Evolutionary conservation across 1,139 yeast species (phyloP).

Genomic region (Spencermartinsiella ligniputridi): DNA sequence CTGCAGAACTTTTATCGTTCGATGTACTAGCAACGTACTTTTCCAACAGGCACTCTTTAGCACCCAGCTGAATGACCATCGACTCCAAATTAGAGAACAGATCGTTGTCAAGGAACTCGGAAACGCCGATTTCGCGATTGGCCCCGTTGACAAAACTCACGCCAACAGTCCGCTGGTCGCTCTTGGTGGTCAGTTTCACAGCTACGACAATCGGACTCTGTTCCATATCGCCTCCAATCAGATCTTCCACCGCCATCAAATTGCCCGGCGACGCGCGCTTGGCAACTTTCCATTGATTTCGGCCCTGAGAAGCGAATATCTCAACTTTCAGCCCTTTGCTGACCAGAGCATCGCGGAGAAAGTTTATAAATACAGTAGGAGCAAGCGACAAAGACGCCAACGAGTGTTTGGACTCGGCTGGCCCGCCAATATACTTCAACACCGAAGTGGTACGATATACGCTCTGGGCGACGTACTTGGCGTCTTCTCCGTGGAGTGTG

Average conservation of each 20-base stretch:
- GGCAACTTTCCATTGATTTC: slow-evolving; percentile 50
- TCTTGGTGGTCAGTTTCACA: slow-evolving; percentile 46
- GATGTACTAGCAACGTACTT: slow-evolving; percentile 33
- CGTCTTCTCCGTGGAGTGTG: slow-evolving; percentile 70
- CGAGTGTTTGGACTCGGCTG: neutral
- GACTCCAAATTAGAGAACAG: slow-evolving; percentile 82
- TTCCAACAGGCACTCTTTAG: slow-evolving; percentile 74
- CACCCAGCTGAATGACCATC: slow-evolving; percentile 79
- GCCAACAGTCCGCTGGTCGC: slow-evolving; percentile 60
- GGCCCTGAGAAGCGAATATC: slow-evolving; percentile 47
- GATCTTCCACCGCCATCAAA: slow-evolving; percentile 71
- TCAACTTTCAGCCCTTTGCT: slow-evolving; percentile 75
- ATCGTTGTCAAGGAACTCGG: slow-evolving; percentile 85
- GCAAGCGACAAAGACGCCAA: slow-evolving; percentile 73
- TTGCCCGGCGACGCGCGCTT: slow-evolving; percentile 88
- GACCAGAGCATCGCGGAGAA: slow-evolving; percentile 62
- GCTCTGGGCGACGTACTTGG: slow-evolving; percentile 72
- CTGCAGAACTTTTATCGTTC: slow-evolving; percentile 35
- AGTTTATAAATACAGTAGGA: slow-evolving; percentile 61
- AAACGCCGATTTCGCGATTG: slow-evolving; percentile 58
- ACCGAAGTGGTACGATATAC: slow-evolving; percentile 82
- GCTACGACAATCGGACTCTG: slow-evolving; percentile 72
- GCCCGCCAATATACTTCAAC: slow-evolving; percentile 48
- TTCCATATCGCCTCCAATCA: slow-evolving; percentile 50
- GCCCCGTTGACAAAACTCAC: slow-evolving; percentile 77